Base-by-base conservation (phyloP, 2,329 filamentous ascomycete genomes). In the Penicillium brevicompactum region DNA sequence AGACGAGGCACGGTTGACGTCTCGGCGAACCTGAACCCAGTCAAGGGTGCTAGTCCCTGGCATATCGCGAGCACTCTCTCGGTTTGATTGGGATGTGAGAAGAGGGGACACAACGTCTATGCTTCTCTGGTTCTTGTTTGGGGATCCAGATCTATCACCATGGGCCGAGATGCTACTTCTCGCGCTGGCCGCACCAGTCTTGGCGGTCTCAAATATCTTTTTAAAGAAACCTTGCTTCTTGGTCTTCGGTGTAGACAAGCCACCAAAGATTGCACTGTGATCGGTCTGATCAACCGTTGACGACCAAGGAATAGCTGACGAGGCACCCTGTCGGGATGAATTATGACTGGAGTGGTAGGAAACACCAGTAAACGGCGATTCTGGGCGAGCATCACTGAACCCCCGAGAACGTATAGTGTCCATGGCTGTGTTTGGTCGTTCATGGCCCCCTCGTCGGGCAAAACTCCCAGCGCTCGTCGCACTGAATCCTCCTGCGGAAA, bases 11-110 rank as follows among this genome's bases (percentile, higher is more conserved):
- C 94, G 85, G 73, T 99, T 97, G 45, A 99, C 89, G 74, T 99
- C 95, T 44, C 94, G 86, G 34, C 94, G 88, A 21, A 97, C 92
- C 71, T 97, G 92, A n/a, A 99, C 92, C 92, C 94, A 99, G 71
- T 97, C 93, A 13, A 90, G 77, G 24, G 71, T 63, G 54, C 74
- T 78, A 64, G 76, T 71, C 37, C 78, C 82, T 6, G 89, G 73
- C 82, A 89, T 89, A 16, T 95, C 91, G 53, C 84, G 82, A 13
- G 86, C 83, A 4, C 82, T 76, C 58, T 86, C 84, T 44, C 79
- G 65, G 18, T 56, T 61, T 0, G 63, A 65, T 14, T 78, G 51
- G 63, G 68, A 57, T 38, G 67, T 63, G 40, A 64, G 63, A 47
- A 74, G 69, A 1, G 74, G 73, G 16, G 71, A 73, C 7, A 85